Evolutionary conservation across 78 protist genomes (phyloP), one percentile per base, ranked within the genome.

Genomic region (Dictyostelium firmibasis): DNA sequence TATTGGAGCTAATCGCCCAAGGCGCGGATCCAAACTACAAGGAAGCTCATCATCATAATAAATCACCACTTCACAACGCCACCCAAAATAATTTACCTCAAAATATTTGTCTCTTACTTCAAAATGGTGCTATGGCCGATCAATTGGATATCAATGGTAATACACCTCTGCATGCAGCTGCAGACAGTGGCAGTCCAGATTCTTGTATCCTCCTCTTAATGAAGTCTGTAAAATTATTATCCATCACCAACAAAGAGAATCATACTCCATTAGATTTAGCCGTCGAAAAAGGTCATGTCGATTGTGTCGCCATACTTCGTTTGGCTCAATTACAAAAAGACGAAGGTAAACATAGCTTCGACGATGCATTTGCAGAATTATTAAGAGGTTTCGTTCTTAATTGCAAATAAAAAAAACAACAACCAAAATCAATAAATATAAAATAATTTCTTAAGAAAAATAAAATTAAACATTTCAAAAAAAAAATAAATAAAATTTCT

Each of bases 261-360:
- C 77, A 93, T 57, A 93, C 96, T 14, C 91, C 96, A 35, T 44
- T 93, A 2, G 96, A 93, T 64, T 35, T 93, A 13, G 96, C 96
- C 0, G 96, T 93, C 18, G 92, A 93, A 13, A 85, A 82, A 75
- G 92, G 92, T 53, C 84, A 93, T 33, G 86, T 93, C 16, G 91
- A 87, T 41, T 85, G 96, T 85, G 96, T 93, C n/a, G 87, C 96
- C 2, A 85, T 93, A 1, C 69, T 93, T 29, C 84, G 96, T 67
- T 84, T 93, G 6, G 96, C 96, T n/a, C 81, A 69, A 69, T 75
- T 89, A 13, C 94, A 89, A 81, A 77, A 67, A 27, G 94, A 89
- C 69, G 94, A 89, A 89, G 94, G 94, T 14, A 89, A 89, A 89
- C 16, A 31, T 18, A 74, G 11, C 41, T 89, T 89, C 33, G 94